phyloP scores from a whole-genome alignment of 257 asterid species.

The Ajuga chamaepitys region DNA sequence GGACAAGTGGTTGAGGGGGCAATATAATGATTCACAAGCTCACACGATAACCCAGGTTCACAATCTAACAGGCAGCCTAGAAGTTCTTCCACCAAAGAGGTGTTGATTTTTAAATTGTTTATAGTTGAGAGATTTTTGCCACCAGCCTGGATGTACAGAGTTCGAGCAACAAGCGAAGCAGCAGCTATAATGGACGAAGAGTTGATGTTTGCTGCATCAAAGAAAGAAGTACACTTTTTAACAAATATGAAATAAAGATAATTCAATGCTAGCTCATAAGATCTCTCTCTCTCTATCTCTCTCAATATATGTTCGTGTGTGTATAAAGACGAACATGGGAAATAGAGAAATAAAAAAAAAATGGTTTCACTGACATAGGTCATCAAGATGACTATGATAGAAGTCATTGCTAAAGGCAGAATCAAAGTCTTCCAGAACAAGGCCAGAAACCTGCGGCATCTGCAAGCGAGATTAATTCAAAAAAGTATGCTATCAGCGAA shows the following conservation, averaged over 20 bases:
- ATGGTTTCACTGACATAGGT: conserved; percentile 58
- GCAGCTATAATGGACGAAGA: conserved; percentile 77
- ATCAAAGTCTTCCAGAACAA: conserved; percentile 93
- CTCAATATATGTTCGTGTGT: neutral
- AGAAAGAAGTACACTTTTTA: conserved; percentile 17
- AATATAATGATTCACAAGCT: conserved; percentile 63
- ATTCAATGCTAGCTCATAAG: neutral
- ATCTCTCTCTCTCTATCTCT: neutral
- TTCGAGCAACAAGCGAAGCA: conserved; percentile 89
- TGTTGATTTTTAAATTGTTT: conserved; percentile 45
- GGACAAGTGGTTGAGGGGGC: conserved; percentile 77
- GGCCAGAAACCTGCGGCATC: conserved; percentile 73
- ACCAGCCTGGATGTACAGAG: conserved; percentile 71
- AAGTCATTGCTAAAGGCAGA: conserved; percentile 68
- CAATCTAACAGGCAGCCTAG: conserved; percentile 69
- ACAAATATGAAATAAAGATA: neutral
- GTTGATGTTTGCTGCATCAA: conserved; percentile 76
- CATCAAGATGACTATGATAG: conserved; percentile 96
- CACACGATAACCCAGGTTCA: conserved; percentile 84
- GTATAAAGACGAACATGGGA: conserved; percentile 4
- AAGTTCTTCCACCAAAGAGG: conserved; percentile 76
- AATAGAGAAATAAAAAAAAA: conserved; percentile 11
- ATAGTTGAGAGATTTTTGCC: conserved; percentile 40
- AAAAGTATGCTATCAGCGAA: conserved; percentile 11
- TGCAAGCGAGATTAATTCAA: conserved; percentile 29